Base-by-base conservation (phyloP, 148 eudicot species). In the Chenopodium berlandieri region DNA sequence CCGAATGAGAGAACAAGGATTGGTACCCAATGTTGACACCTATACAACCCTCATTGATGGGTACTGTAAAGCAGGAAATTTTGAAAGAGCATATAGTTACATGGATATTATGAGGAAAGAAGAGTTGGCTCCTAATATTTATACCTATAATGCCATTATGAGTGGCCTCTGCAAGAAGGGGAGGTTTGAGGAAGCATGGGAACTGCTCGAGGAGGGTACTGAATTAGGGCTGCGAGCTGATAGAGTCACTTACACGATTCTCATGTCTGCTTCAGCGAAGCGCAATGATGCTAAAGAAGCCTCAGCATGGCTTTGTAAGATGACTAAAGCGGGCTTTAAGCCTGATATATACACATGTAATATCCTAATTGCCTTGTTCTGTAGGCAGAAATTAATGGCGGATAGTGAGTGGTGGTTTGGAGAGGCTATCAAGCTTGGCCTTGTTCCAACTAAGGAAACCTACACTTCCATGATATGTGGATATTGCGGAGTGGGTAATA, bases 401-500 rank as follows among this genome's bases (percentile, higher is more conserved):
- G 98, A 92, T 75, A 86, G 97, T 82, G 89, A 91, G 80, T 75
- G 82, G 78, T 83, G 92, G 83, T 90, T 92, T 30, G 46, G 88
- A 72, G 95, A 91, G 83, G 93, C 90, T 73, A 11, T 84, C n/a
- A 84, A 82, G 52, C 83, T 82, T 81, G 94, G 94, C 48, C 84
- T 94, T 79, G 75, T 82, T 80, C 99, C 93, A 50, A 91, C 95
- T 64, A 91, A 85, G 77, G 85, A 90, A 84, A 94, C 97, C 30
- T 96, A 89, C 83, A 94, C 98, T 22, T 91, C 97, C 19, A 88
- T 96, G 93, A 91, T 96, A 71, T 86, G 89, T 84, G 99, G 99
- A 65, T 89, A 91, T 71, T 94, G 95, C 82, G 85, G 88, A 50
- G 87, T 82, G 56, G 82, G 87, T 80, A 86, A 92, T 73, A 20